Base-by-base conservation (phyloP, 2,329 filamentous ascomycete species). In the Knoxdaviesia proteae region DNA sequence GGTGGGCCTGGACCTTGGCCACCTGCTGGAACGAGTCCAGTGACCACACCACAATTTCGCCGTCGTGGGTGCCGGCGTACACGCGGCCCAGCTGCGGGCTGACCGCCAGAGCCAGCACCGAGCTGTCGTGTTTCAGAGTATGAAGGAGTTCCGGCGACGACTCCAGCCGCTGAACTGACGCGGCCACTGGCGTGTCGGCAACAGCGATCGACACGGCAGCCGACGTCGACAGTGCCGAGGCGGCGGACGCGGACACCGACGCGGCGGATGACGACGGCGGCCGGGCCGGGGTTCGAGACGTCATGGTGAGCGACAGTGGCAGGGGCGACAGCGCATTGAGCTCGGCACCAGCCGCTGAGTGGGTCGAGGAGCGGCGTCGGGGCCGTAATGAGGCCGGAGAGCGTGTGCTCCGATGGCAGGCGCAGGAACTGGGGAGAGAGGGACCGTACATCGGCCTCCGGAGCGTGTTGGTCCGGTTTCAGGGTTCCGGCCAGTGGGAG, bases 41-140 rank as follows among this genome's bases (percentile, higher is more conserved):
- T 4, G 81, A 86, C 81, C 86, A 98, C 38, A 87, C 79, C 39
- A 92, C 68, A 47, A 98, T 93, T 61, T 94, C 84, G 47, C 90
- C 90, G 48, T 84, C 82, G 56, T 94, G 86, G 1, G 90, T 87
- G 36, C 90, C 90, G 11, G 88, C 87, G 58, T 84, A 98, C 43
- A 98, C 80, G 54, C 77, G 79, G 41, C 80, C 72, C 48, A 84
- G 72, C 40, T 80, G 69, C 42, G 83, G 69, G 45, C 84, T 86
- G 30, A 94, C 74, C 4, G 78, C 83, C 44, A 98, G 70, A 6
- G 84, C 76, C 41, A 98, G 74, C 40, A 92, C 81, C 3, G 80
- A 84, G 57, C 76, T 82, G 53, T 77, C 71, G 55, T 88, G 81
- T 54, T 77, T 70, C 47, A 92, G 71, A 49, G 76, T 77, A 56